Conservation (phyloP, 2,329 filamentous ascomycete species). For the Zasmidium angulare region DNA sequence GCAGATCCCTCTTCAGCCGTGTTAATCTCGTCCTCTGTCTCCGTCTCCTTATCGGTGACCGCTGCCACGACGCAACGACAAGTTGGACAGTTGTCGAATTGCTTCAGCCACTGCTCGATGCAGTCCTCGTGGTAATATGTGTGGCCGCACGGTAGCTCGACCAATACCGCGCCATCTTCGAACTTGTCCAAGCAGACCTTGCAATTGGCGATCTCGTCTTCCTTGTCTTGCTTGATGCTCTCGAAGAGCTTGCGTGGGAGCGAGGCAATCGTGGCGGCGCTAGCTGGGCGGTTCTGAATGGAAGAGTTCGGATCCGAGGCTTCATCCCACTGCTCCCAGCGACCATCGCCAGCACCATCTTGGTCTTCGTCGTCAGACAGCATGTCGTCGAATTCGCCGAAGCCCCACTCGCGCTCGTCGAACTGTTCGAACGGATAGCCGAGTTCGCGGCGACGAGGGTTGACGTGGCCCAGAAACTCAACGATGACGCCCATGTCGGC, state of each 20-base stretch:
- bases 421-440: slow-evolving; percentile 27
- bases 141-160: slow-evolving; percentile 26
- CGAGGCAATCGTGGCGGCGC: slow-evolving; percentile 19
- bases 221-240: slow-evolving; percentile 9
- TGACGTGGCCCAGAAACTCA: slow-evolving; percentile 19
- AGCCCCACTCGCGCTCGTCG: slow-evolving; percentile 31
- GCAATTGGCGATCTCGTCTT: slow-evolving; percentile 15
- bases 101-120: slow-evolving; percentile 23
- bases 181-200: slow-evolving; percentile 19
- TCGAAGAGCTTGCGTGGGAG: slow-evolving; percentile 18
- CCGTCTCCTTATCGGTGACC: neutral
- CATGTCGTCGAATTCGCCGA: slow-evolving; percentile 27
- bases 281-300: slow-evolving; percentile 15
- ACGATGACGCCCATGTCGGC: slow-evolving; percentile 13
- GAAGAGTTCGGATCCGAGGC: slow-evolving; percentile 26
- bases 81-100: slow-evolving; percentile 23
- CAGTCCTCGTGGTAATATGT: slow-evolving; percentile 22
- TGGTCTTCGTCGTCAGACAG: slow-evolving; percentile 13
- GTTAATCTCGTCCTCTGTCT: neutral
- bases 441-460: slow-evolving; percentile 17
- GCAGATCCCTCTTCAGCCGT: neutral
- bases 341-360: slow-evolving; percentile 9
- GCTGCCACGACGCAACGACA: slow-evolving; percentile 21
- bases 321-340: slow-evolving; percentile 25
- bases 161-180: slow-evolving; percentile 15